Evolutionary conservation across 108 stramenopile genomes (phyloP), one percentile per base, ranked within the genome.

Genomic region (Fistulifera pelliculosa): DNA sequence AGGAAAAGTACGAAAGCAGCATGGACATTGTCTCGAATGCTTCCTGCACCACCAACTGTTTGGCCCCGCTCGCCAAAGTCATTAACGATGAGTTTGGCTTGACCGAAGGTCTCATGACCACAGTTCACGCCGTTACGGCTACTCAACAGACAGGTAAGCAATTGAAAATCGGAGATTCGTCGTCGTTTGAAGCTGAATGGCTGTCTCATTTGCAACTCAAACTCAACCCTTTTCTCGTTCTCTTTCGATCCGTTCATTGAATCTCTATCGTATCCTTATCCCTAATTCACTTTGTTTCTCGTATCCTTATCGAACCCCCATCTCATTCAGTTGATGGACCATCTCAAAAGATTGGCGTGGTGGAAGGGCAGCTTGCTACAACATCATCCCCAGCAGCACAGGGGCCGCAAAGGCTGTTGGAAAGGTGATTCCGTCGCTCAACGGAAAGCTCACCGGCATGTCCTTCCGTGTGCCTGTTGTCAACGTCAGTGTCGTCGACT

Each of bases 291-390:
- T n/a, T n/a, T n/a, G n/a, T n/a, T n/a, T n/a, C n/a, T n/a, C n/a
- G n/a, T n/a, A n/a, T n/a, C n/a, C n/a, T n/a, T n/a, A n/a, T n/a
- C n/a, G n/a, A n/a, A n/a, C n/a, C n/a, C n/a, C n/a, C n/a, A n/a
- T n/a, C n/a, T n/a, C n/a, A n/a, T n/a, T 87, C 90, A 52, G 92
- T 94, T 52, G 98, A 98, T 57, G 98, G 98, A 77, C 91, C 94
- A 60, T 93, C 95, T 69, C 95, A 94, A 99, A 99, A 84, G 98
- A 99, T 94, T 99, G 98, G 98, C 95, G 98, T 52, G 98, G 96
- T 68, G 98, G 98, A 75, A 95, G 98, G 76, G 88, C 94, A 61
- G 98, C 98, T 50, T 94, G 90, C 43, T 80, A 85, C 56, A 99
- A 99, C 95, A 97, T 99, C 85, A 99, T 99, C 69, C 98, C 98